A percentile compares a stretch with the other conserved stretches of the same genome.
These are phyloP conservation scores for Arthroderma uncinatum DNA, from an alignment of 2,329 filamentous ascomycete species.

Conservation along the genomic window DNA sequence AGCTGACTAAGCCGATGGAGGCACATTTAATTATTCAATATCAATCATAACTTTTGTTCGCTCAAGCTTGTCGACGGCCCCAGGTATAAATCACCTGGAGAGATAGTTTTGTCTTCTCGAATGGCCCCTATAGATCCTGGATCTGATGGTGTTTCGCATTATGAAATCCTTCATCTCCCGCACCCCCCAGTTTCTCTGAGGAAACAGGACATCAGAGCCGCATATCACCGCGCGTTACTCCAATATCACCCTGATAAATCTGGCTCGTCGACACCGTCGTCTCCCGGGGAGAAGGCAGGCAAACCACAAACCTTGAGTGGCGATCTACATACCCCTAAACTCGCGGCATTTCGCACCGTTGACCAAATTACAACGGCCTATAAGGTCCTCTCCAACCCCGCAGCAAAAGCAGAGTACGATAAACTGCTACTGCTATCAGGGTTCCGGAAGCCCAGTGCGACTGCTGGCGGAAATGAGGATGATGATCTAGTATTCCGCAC, in stretches of 20 bases:
- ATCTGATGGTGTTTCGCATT: conserved; percentile 22
- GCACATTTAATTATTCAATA: too few species aligned
- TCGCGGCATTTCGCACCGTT: conserved; percentile 28
- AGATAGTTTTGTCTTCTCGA: not conserved
- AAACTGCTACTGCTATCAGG: conserved; percentile 26
- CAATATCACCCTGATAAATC: conserved; percentile 45
- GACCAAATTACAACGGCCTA: conserved; percentile 52
- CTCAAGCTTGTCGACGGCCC: not conserved
- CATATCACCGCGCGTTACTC: conserved; percentile 48
- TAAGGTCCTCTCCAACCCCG: conserved; percentile 39
- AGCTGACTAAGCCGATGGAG: too few species aligned
- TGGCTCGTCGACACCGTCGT: conserved; percentile 4
- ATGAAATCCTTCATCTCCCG: conserved; percentile 32
- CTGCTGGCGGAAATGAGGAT: conserved; percentile 16
- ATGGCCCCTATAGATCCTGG: not conserved
- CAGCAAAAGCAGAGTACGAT: conserved; percentile 40
- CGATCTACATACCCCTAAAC: not conserved
- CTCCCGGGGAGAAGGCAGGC: not conserved
- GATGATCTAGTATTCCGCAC: conserved; percentile 31
- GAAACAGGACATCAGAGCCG: conserved; percentile 39
- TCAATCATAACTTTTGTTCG: too few species aligned
- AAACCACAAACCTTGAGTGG: not conserved
- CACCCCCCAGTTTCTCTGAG: conserved; percentile 20
- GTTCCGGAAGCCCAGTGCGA: conserved; percentile 17
- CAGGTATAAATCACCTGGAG: not conserved